Percentiles rank a stretch among this genome's conserved stretches.
phyloP scores from a whole-genome alignment of 768 basidiomycete species.

The Mrakia frigida region DNA sequence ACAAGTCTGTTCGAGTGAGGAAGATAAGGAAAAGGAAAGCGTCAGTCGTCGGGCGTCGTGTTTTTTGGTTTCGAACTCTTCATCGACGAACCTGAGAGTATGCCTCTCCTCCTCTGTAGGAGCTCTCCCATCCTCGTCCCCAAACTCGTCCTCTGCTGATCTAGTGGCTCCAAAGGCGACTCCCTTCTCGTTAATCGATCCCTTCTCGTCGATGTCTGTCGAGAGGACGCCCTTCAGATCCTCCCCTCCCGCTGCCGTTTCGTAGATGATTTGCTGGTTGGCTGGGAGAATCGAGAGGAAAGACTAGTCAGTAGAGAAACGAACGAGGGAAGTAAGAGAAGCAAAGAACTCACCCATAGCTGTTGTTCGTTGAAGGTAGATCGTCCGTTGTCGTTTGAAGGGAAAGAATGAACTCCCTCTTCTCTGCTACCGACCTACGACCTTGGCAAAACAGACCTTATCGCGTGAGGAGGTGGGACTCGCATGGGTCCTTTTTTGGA shows the following conservation, averaged over 20 bases:
- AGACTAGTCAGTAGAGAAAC: background rate
- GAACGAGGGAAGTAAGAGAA: background rate
- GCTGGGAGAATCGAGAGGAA: background rate
- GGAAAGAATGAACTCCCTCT: background rate
- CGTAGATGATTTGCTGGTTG: background rate
- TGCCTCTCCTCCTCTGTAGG: conserved; percentile 29
- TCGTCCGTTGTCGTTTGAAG: background rate
- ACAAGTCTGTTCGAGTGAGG: conserved; percentile 24
- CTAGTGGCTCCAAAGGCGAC: background rate
- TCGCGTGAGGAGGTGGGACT: background rate
- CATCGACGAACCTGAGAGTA: background rate
- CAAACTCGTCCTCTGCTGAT: background rate
- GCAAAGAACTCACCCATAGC: background rate
- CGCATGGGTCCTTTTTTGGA: background rate
- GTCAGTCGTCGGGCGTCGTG: background rate
- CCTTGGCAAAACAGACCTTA: conserved; percentile 1
- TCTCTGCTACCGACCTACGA: too few species aligned
- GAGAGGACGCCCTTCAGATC: background rate
- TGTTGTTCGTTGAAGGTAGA: background rate
- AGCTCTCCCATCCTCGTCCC: background rate
- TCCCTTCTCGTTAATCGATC: conserved; percentile 3
- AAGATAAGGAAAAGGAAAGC: background rate
- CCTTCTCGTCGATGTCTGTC: background rate
- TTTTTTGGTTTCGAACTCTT: background rate
- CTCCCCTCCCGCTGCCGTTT: background rate